A percentile compares a stretch with the other conserved stretches of the same genome.
These are phyloP conservation scores for Phaeomoniella chlamydospora DNA, from an alignment of 2,329 filamentous ascomycete genomes.

Conservation along the genomic window DNA sequence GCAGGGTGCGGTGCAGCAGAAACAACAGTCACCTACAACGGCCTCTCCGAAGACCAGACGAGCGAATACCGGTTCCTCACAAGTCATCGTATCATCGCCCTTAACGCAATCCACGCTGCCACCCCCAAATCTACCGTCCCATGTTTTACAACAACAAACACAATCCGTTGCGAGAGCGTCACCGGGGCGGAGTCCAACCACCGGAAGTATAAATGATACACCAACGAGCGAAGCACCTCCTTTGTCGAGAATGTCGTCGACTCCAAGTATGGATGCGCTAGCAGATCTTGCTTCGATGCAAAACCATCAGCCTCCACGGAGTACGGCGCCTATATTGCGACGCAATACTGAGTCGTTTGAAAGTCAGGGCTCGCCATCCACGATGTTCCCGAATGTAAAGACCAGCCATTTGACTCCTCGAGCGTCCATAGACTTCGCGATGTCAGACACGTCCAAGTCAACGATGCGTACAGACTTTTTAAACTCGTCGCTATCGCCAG, in stretches of 20 bases:
- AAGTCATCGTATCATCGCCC: conserved; percentile 23
- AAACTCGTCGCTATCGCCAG: conserved; percentile 23
- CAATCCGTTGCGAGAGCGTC: conserved; percentile 22
- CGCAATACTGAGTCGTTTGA: conserved; percentile 23
- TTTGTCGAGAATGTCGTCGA: conserved; percentile 24
- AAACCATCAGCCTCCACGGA: conserved; percentile 26
- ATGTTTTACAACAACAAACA: conserved; percentile 22
- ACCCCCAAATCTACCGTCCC: conserved; percentile 13
- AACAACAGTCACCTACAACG: conserved; percentile 18
- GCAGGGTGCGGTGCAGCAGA: conserved; percentile 23
- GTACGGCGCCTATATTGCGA: conserved; percentile 21
- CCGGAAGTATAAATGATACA: conserved; percentile 12
- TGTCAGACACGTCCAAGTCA: conserved; percentile 26
- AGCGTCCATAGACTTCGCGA: conserved; percentile 28
- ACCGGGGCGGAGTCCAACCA: conserved; percentile 16
- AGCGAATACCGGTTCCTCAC: conserved; percentile 17
- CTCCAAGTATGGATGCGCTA: conserved; percentile 33
- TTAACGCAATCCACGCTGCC: conserved; percentile 21
- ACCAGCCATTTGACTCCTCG: conserved; percentile 20
- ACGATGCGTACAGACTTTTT: conserved; percentile 23
- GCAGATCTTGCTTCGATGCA: conserved; percentile 33
- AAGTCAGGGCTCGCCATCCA: conserved; percentile 26
- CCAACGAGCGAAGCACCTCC: conserved; percentile 18
- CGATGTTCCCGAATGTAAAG: conserved; percentile 23
- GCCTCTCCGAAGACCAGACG: conserved; percentile 22